Evolutionary conservation across 331 rosid species (phyloP), one percentile per base, ranked within the genome.

Genomic region (Rosa hybrid): DNA sequence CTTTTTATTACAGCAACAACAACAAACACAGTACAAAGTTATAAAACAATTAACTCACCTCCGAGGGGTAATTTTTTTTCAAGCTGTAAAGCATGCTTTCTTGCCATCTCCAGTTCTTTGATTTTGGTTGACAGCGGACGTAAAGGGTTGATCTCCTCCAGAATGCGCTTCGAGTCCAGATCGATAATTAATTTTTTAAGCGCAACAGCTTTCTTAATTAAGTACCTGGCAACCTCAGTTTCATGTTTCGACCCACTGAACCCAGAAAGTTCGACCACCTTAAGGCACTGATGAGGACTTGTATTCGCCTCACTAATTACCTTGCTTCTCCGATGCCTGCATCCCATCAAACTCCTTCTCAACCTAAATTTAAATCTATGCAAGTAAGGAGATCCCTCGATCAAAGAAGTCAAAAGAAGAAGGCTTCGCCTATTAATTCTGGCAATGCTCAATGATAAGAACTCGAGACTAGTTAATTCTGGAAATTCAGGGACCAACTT

Each of bases 311-410:
- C 7, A 27, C 44, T 46, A 30, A 69, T 2, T 5, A 5, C 16
- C 51, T 48, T 48, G 51, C 51, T 42, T n/a, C 74, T n/a, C 3
- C 12, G 14, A 42, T 11, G 16, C 2, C 30, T 4, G 1, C 41
- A 2, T 0, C 13, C 12, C 9, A n/a, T 49, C 3, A 0, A 21
- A 5, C 2, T 13, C 74, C 74, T 11, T n/a, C 53, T 46, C 13
- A 69, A 41, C 50, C 72, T 9, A 1, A 41, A 68, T 20, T 2
- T 42, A 9, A 68, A 68, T 68, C 8, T 41, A 7, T 10, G 51
- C 72, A 68, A 68, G 72, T 18, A 41, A 7, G 72, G 72, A 41
- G 72, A 68, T 68, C 12, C 25, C 72, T 68, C 72, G 39, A 68
- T 1, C 51, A 41, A 68, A 27, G 16, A 18, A 68, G 17, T 68